Conservation (phyloP, 306 rosid genomes). For the Fagus sylvatica region DNA sequence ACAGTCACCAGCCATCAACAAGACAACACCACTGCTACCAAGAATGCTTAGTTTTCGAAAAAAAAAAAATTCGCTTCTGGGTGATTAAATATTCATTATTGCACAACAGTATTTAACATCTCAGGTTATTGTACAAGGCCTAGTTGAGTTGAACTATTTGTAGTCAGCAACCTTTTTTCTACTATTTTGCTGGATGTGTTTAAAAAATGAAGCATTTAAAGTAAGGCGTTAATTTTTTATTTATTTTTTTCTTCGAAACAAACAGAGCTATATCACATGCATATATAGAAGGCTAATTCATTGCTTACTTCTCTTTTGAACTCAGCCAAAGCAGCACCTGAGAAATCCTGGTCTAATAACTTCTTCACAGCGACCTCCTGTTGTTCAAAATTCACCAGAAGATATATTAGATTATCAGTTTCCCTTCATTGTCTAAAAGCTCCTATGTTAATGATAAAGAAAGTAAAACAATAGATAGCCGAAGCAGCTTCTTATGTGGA, state of each 20-base stretch:
- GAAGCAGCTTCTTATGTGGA: no score
- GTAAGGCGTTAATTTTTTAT: slow-evolving; percentile 3
- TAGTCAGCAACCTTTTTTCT: no score
- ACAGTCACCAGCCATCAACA: background rate
- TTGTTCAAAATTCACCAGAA: slow-evolving; percentile 38
- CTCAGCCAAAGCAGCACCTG: slow-evolving; percentile 98
- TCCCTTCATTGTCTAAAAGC: background rate
- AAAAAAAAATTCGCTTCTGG: no score
- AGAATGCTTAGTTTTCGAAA: background rate
- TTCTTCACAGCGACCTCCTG: slow-evolving; percentile 99
- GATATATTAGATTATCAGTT: slow-evolving; percentile 19
- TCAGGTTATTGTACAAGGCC: background rate
- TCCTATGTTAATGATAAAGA: background rate
- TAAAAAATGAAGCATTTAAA: no score
- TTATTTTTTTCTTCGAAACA: slow-evolving; percentile 12
- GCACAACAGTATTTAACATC: background rate
- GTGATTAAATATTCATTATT: background rate
- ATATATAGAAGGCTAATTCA: slow-evolving; percentile 11
- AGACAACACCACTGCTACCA: background rate
- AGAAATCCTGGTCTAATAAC: slow-evolving; percentile 97
- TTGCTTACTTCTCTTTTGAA: slow-evolving; percentile 97
- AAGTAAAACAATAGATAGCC: background rate
- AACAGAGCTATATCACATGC: slow-evolving; percentile 16
- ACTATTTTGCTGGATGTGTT: no score
- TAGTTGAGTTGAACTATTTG: no score